Evolutionary conservation across 2,329 filamentous ascomycete genomes (phyloP).

Genomic region (Parascedosporium putredinis): DNA sequence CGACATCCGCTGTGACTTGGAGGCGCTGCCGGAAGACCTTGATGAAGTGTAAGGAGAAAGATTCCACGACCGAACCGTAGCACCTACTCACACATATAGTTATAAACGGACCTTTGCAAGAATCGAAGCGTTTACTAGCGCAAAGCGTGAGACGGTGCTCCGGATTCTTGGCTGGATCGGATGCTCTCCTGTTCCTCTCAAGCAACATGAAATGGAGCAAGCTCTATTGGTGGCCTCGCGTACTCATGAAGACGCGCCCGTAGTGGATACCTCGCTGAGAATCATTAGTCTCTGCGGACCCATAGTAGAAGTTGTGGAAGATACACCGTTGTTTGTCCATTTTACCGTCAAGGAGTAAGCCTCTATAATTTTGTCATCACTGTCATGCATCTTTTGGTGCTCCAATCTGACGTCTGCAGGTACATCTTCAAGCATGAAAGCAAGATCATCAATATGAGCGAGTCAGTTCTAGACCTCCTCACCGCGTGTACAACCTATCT

Average conservation of each 20-base stretch:
- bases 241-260: neutral
- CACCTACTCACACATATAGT: neutral
- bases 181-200: slow-evolving; percentile 12
- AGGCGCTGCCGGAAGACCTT: neutral
- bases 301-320: slow-evolving; percentile 19
- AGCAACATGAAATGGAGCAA: slow-evolving; percentile 12
- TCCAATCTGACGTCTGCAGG: too few species aligned
- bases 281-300: slow-evolving; percentile 18
- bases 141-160: neutral
- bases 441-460: slow-evolving; percentile 6
- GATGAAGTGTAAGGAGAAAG: neutral
- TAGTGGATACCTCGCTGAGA: slow-evolving; percentile 7
- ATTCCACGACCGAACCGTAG: neutral
- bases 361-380: too few species aligned
- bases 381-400: too few species aligned
- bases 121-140: neutral
- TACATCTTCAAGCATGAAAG: slow-evolving; percentile 7
- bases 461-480: slow-evolving; percentile 6
- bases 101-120: neutral
- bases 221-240: slow-evolving; percentile 7
- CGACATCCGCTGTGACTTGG: neutral
- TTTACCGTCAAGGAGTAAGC: slow-evolving; percentile 24
- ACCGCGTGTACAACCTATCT: slow-evolving; percentile 10
- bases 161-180: slow-evolving; percentile 13
- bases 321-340: slow-evolving; percentile 20